Evolutionary conservation across 2,329 filamentous ascomycete genomes (phyloP), one percentile per base, ranked within the genome.

Genomic region (Fusarium proliferatum): DNA sequence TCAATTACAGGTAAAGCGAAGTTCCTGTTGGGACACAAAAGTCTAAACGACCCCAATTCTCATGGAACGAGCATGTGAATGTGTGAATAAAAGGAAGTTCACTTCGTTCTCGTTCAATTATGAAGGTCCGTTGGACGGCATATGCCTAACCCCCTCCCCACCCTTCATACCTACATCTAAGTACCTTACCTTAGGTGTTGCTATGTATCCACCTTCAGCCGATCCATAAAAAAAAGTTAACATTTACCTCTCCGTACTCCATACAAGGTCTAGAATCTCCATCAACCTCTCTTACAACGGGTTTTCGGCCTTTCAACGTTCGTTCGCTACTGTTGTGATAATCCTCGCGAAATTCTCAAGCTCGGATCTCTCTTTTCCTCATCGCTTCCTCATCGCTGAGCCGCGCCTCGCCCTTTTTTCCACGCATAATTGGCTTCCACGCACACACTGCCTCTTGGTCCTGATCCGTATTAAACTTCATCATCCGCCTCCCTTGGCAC

Each of bases 221-320:
- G 23, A 49, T 56, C 69, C 56, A 62, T 55, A 51, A 61, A 70
- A 67, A 71, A 73, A 74, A 59, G 49, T 30, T 53, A 71, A 67
- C 65, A 43, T 71, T 34, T 42, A 56, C 55, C 43, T 67, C 55
- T 52, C n/a, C 30, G 30, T 43, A 36, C 55, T 52, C n/a, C 30
- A n/a, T 39, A 36, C 60, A 45, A 57, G 60, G 41, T 38, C 52
- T 71, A 38, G 46, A 57, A 62, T 70, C 43, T 55, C 11, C 70
- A 67, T 46, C 43, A 73, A 41, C 46, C 34, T 43, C 60, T 46
- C 42, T 57, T 52, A 52, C 46, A 30, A 64, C 42, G 21, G 45
- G 17, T 13, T 38, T 53, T 11, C 41, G 51, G 23, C 49, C 61
- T 36, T 42, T 46, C 28, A 41, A 33, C n/a, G 23, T 33, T 46